Base-by-base conservation (phyloP, 2,329 filamentous ascomycete genomes). In the Aspergillus sp. region DNA sequence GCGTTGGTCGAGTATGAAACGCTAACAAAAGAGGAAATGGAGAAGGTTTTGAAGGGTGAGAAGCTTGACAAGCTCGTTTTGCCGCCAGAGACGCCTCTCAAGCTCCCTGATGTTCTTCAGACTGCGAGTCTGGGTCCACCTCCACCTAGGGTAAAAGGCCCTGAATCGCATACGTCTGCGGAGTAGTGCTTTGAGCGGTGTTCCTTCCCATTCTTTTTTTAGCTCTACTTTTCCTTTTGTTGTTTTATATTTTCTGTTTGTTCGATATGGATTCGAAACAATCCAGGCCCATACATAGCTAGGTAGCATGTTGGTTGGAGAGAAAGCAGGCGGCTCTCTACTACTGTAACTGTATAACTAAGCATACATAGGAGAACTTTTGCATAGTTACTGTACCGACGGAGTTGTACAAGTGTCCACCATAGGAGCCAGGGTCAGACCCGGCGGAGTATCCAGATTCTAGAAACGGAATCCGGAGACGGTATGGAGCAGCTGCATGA, bases 1-100 rank as follows among this genome's bases (percentile, higher is more conserved):
- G 95, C 93, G 6, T 82, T 99, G 9, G 87, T 99, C 35, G 88
- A 97, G 75, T 98, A 97, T 74, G 95, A 99, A 80, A 97, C 92
- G 0, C 79, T 99, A 52, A 89, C 90, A 73, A 90, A 89, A 74
- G 87, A 89, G 3, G 95, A 99, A 75, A 96, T 98, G 62, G 87
- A 93, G 74, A 91, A 90, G 79, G 90, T 98, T 6, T 87, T 99
- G 62, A 86, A 85, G 52, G 95, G 95, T 37, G 91, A 97, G 77
- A 88, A 90, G 70, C 79, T 99, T 39, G 81, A 87, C 1, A 90
- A 90, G 59, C 76, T 90, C 11, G 51, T 83, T 82, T 85, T 19
- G 75, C 81, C 53, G 77, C 82, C 19, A 9, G 61, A 67, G 39
- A 69, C 73, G 8, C 86, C 85, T 2, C 86, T 93, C 72, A 88